Conservation (phyloP, 2,329 filamentous ascomycete species). For the Colletotrichum noveboracense region DNA sequence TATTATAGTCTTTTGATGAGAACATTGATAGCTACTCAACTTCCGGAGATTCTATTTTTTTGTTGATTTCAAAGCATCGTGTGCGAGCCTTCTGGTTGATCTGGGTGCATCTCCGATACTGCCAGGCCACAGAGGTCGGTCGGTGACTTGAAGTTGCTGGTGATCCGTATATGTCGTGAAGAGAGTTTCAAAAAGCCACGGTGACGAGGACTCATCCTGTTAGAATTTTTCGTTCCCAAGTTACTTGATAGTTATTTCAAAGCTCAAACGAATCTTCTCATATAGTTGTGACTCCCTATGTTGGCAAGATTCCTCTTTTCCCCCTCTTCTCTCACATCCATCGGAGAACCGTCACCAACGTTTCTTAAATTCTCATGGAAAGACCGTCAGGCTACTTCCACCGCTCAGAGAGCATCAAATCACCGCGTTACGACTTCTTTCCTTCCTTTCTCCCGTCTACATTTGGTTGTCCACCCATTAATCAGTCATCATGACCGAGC, state of each 20-base stretch:
- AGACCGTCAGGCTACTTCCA: not conserved
- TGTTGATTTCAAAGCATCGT: not conserved
- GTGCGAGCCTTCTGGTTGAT: not conserved
- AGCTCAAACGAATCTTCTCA: fast-evolving
- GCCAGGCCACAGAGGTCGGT: not conserved
- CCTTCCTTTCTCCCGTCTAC: not conserved
- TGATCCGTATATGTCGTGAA: not conserved
- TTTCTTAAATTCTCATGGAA: not conserved
- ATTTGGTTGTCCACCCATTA: not conserved
- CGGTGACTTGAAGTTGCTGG: not conserved
- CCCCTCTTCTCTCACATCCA: not conserved
- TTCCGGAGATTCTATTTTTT: not conserved
- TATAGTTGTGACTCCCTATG: not conserved
- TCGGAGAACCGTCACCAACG: not conserved
- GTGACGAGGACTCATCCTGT: not conserved
- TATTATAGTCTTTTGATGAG: not conserved
- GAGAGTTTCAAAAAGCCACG: not conserved
- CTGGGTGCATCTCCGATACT: not conserved
- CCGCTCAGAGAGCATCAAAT: not conserved
- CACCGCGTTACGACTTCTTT: not conserved
- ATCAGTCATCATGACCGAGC: not conserved
- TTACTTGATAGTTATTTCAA: not conserved
- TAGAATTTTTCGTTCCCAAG: not conserved
- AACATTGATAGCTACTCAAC: not conserved
- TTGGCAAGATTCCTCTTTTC: not conserved